Percentiles rank a stretch among this genome's conserved stretches.
Evolutionary conservation across 2,329 filamentous ascomycete genomes (phyloP).

Genomic region (Talaromyces sp.): DNA sequence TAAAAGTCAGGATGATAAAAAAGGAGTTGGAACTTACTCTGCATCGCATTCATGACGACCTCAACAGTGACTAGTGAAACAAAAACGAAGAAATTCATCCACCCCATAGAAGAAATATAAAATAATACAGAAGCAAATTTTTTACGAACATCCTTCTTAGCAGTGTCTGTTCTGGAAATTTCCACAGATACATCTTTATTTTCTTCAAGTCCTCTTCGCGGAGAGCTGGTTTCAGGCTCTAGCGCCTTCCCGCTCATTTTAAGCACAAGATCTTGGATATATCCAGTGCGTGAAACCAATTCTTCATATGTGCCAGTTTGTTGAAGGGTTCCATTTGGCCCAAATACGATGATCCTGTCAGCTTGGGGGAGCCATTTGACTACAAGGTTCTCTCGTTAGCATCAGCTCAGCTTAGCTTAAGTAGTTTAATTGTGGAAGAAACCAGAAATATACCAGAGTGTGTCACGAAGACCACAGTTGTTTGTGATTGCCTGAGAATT

Average conservation of each 20-base stretch:
- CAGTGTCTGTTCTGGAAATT: neutral
- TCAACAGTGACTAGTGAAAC: constrained; percentile 2
- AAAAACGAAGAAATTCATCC: constrained; percentile 8
- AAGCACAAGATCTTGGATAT: constrained; percentile 1
- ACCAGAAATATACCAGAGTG: constrained; percentile 4
- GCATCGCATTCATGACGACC: constrained; percentile 12
- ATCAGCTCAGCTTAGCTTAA: neutral
- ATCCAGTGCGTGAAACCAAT: constrained; percentile 28
- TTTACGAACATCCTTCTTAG: neutral
- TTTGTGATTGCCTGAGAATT: neutral
- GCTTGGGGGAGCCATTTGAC: constrained; percentile 40
- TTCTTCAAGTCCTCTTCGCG: neutral
- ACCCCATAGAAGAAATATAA: constrained; percentile 13
- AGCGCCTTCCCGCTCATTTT: neutral
- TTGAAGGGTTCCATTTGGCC: constrained; percentile 33
- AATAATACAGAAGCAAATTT: constrained; percentile 1
- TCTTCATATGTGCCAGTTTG: constrained; percentile 41
- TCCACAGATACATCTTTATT: neutral
- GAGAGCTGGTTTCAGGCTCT: neutral
- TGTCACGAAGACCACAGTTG: constrained; percentile 13
- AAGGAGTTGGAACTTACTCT: neutral
- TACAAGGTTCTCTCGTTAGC: constrained; percentile 11
- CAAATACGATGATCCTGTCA: constrained; percentile 42
- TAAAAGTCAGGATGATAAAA: neutral
- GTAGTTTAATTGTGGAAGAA: neutral